Evolutionary conservation across 2,329 filamentous ascomycete genomes (phyloP).

Genomic region (Orbilia oligospora): DNA sequence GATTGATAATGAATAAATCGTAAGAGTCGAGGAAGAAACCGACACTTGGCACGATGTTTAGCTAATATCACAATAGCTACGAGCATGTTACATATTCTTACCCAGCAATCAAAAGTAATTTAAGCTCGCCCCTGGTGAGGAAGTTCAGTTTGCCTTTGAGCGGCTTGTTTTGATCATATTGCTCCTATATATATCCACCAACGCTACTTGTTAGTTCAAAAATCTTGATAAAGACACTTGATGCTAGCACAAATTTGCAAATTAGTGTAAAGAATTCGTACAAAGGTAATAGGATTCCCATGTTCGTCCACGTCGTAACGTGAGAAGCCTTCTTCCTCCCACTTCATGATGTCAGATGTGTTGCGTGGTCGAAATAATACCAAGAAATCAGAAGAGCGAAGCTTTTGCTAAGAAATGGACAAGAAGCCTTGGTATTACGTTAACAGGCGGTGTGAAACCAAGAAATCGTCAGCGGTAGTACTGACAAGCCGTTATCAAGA

Average conservation of each 20-base stretch:
- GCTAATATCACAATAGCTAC: not conserved
- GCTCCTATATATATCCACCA: conserved; percentile 33
- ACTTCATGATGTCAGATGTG: conserved; percentile 51
- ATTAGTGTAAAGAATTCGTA: conserved; percentile 10
- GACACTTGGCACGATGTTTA: conserved; percentile 69
- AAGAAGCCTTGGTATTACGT: conserved; percentile 45
- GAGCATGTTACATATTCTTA: conserved; percentile 10
- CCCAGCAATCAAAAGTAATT: conserved; percentile 53
- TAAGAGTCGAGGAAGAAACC: conserved; percentile 93
- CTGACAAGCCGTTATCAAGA: conserved; percentile 20
- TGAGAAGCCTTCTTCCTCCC: conserved; percentile 56
- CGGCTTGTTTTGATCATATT: conserved; percentile 48
- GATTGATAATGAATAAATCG: conserved; percentile 81
- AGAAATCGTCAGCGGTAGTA: conserved; percentile 3
- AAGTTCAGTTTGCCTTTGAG: conserved; percentile 46
- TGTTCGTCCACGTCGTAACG: conserved; percentile 60
- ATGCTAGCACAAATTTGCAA: not conserved
- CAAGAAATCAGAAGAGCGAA: conserved; percentile 29
- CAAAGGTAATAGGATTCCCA: conserved; percentile 54
- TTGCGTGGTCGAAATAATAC: not conserved
- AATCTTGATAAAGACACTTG: not conserved
- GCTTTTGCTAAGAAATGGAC: conserved; percentile 54
- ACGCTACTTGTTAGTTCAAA: conserved; percentile 15
- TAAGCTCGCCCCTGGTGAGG: conserved; percentile 47
- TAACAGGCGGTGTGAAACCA: conserved; percentile 12